A percentile compares a stretch with the other conserved stretches of the same genome.
phyloP scores from a whole-genome alignment of 2,329 filamentous ascomycete genomes.

The Trichoderma simmonsii region DNA sequence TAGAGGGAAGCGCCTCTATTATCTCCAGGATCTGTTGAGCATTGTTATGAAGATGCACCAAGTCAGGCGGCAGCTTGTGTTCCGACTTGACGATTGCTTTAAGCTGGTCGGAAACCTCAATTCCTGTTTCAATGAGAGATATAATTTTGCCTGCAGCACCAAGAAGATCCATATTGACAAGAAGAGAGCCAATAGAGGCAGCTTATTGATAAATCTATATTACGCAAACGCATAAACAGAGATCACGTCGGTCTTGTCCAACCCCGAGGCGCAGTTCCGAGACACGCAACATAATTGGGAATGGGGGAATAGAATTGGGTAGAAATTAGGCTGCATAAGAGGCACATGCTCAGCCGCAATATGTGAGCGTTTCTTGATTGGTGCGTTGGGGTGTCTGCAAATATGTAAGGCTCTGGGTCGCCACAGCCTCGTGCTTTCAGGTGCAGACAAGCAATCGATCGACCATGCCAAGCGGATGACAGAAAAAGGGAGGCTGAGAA shows the following conservation, averaged over 20 bases:
- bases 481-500: no score
- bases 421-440: no score
- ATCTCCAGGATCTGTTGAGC: neutral
- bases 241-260: no score
- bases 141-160: neutral
- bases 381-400: neutral
- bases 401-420: no score
- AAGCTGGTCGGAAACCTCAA: neutral
- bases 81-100: neutral
- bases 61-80: neutral
- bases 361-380: neutral
- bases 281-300: neutral
- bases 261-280: no score
- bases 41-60: neutral
- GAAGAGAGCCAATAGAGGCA: no score
- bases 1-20: neutral
- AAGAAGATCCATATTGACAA: neutral
- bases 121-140: neutral
- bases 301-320: neutral
- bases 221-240: no score
- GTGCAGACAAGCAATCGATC: no score
- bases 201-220: no score
- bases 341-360: neutral
- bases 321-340: neutral
- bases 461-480: no score